These are phyloP conservation scores for Zygosaccharomyces kombuchaensis DNA, from an alignment of 805 yeast species.

Conservation along the genomic window DNA sequence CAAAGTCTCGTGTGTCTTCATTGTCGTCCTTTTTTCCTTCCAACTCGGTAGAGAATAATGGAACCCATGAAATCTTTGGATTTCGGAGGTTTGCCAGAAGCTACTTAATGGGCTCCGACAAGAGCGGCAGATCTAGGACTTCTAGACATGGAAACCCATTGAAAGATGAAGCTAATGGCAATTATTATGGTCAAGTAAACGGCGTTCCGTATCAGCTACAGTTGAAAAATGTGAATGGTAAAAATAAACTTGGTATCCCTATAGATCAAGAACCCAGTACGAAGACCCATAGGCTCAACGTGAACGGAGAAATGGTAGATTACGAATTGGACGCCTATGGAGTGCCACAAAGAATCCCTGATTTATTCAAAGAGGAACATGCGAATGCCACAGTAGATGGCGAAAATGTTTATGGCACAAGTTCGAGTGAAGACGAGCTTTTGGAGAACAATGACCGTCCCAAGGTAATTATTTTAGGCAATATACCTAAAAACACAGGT, in stretches of 20 bases:
- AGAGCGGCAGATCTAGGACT: constrained; percentile 2
- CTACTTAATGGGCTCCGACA: constrained; percentile 18
- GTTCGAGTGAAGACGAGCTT: constrained; percentile 10
- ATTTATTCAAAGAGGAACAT: constrained; percentile 10
- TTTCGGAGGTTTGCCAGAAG: constrained; percentile 28
- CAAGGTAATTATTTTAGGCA: constrained; percentile 34
- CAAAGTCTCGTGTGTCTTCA: constrained; percentile 12
- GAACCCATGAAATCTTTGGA: constrained; percentile 24
- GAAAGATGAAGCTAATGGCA: not conserved
- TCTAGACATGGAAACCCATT: constrained; percentile 1
- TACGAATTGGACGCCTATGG: constrained; percentile 13
- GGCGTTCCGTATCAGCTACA: not conserved
- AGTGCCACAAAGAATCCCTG: constrained; percentile 14
- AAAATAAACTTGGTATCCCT: not conserved
- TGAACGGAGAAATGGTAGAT: constrained; percentile 10
- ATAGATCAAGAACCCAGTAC: constrained; percentile 5
- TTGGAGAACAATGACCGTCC: constrained; percentile 1
- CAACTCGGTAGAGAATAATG: constrained; percentile 8
- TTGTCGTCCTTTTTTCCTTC: constrained; percentile 17
- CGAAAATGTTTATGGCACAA: constrained; percentile 1
- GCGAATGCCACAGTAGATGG: not conserved
- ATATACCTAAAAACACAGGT: constrained; percentile 43
- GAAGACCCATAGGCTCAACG: constrained; percentile 6
- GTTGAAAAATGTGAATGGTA: not conserved
- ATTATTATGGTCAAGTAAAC: not conserved